Evolutionary conservation across 805 yeast genomes (phyloP).

Genomic region (Saccharomycopsis olivae): DNA sequence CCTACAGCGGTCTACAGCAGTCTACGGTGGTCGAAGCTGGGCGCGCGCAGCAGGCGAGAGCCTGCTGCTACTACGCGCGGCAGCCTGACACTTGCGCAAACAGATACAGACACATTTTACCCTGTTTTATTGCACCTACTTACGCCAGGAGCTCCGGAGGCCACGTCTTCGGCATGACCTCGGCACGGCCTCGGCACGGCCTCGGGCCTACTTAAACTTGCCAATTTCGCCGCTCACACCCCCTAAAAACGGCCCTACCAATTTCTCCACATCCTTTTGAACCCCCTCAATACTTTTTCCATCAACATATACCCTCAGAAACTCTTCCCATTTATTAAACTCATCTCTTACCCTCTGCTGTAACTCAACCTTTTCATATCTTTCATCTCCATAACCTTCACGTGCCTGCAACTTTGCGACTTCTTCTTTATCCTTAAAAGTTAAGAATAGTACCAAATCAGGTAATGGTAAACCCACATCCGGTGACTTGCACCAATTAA

Average conservation of each 20-base stretch:
- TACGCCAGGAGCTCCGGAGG: too few relatives aligned
- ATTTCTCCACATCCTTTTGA: conserved; percentile 32
- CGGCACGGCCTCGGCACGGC: too few relatives aligned
- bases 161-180: too few relatives aligned
- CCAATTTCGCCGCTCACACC: conserved; percentile 2
- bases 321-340: conserved; percentile 38
- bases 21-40: too few relatives aligned
- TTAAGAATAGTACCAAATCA: conserved; percentile 70
- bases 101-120: too few relatives aligned
- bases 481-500: conserved; percentile 71
- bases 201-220: conserved; percentile 4
- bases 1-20: too few relatives aligned
- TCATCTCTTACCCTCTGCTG: conserved; percentile 59
- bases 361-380: conserved; percentile 70
- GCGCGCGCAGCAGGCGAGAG: too few relatives aligned
- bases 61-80: too few relatives aligned
- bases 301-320: conserved; percentile 51
- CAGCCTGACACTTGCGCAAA: too few relatives aligned
- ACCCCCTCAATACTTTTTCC: conserved; percentile 49
- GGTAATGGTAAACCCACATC: conserved; percentile 84
- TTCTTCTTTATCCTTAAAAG: conserved; percentile 38
- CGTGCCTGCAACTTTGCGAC: conserved; percentile 33
- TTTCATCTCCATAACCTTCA: conserved; percentile 86
- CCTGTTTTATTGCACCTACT: too few relatives aligned
- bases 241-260: conserved; percentile 3